These are phyloP conservation scores for Chrysoporthe austroafricana DNA, from an alignment of 2,329 filamentous ascomycete species.

Conservation along the genomic window DNA sequence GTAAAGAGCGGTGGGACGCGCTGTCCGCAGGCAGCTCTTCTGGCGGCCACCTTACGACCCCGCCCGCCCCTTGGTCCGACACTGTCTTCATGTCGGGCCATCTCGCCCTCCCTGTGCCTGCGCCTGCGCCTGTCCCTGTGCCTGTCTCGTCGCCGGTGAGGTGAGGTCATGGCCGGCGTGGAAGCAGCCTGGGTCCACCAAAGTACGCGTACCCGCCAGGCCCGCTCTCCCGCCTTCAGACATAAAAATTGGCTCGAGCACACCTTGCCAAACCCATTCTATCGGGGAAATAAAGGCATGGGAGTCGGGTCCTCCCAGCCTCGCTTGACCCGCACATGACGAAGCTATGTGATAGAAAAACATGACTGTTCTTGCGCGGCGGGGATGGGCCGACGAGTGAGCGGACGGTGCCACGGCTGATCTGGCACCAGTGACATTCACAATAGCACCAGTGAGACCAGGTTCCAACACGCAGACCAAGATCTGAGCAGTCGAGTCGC, in stretches of 20 bases:
- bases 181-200: not conserved
- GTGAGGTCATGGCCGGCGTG: conserved; percentile 18
- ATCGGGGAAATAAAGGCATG: conserved; percentile 8
- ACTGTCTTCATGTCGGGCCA: not conserved
- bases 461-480: not conserved
- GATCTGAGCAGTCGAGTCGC: not conserved
- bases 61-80: no score
- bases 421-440: not conserved
- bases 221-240: conserved; percentile 12
- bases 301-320: conserved; percentile 19
- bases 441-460: not conserved
- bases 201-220: conserved; percentile 2
- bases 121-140: not conserved
- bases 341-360: not conserved
- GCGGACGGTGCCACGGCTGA: not conserved
- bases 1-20: no score
- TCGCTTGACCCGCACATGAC: conserved; percentile 15
- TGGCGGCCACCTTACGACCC: no score
- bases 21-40: no score
- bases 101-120: not conserved
- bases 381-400: not conserved
- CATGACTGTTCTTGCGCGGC: not conserved
- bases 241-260: conserved; percentile 24
- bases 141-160: not conserved
- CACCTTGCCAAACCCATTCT: conserved; percentile 24